These are phyloP conservation scores for Phyllosticta capitalensis DNA, from an alignment of 2,329 filamentous ascomycete species.

Conservation along the genomic window DNA sequence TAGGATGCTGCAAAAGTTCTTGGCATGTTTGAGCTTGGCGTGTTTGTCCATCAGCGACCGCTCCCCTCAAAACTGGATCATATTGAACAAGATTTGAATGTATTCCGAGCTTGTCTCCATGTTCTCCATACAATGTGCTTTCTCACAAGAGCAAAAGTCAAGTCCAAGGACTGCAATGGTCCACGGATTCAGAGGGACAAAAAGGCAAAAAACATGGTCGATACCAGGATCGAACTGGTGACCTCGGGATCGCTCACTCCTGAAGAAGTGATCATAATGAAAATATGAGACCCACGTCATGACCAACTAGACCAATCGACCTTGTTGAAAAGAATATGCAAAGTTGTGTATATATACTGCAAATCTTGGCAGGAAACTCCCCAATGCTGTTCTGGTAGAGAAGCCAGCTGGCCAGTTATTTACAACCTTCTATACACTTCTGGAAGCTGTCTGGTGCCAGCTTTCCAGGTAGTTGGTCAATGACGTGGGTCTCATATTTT, in stretches of 20 bases:
- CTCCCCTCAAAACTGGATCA: no score
- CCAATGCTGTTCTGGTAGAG: background rate
- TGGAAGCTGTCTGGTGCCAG: background rate
- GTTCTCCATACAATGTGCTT: no score
- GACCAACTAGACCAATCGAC: conserved; percentile 10
- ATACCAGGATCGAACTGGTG: no score
- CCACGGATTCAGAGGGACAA: no score
- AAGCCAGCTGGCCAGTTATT: background rate
- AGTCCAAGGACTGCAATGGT: no score
- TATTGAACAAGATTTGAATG: no score
- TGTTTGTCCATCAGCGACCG: no score
- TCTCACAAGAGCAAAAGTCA: no score
- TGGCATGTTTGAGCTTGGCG: background rate
- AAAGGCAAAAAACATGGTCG: no score
- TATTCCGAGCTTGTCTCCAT: background rate
- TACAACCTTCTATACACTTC: background rate
- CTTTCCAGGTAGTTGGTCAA: conserved; percentile 12
- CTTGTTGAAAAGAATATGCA: background rate
- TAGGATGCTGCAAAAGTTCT: background rate
- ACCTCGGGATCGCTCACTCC: conserved; percentile 9
- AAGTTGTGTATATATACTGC: background rate
- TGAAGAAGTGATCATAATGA: conserved; percentile 4
- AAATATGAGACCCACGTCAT: conserved; percentile 10
- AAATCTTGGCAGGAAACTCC: no score
- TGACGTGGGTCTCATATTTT: conserved; percentile 10